Base-by-base conservation (phyloP, 352 stramenopile species). In the Globisporangium apiculatum region DNA sequence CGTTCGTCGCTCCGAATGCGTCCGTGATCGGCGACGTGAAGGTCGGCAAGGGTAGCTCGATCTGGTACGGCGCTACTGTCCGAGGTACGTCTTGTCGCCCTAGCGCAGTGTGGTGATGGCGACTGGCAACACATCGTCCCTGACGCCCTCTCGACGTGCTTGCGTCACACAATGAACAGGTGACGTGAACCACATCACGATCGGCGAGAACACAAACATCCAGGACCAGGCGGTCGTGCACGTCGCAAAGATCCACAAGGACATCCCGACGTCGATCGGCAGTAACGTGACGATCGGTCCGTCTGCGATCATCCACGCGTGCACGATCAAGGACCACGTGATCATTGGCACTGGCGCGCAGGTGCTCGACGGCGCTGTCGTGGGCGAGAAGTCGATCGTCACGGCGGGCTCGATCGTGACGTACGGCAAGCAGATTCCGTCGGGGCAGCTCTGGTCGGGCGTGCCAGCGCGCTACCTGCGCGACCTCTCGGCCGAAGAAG, bases 61-160 rank as follows among this genome's bases (percentile, higher is more conserved):
- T 98, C 59, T 97, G 90, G 92, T 98, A 98, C 72, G 87, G 89
- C 51, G 86, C 89, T 48, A 95, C 91, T 31, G 73, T 98, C 61
- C 80, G 92, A 46, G 89, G 76, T 80, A 71, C 48, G 69, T 37
- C 35, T 46, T 6, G 7, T 6, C 56, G 43, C 24, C 2, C 24
- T 31, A 31, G 24, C 24, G 24, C 24, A 31, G 24, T 31, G 24
- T 31, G 24, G 24, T 31, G 24, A 1, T 2, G 14, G 51, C 4
- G 37, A 8, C 24, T 18, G 9, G 14, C 37, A 24, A 15, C 15
- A 43, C 7, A 15, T 9, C 9, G 9, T 1, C 8, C 14, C n/a
- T 5, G 31, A n/a, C 36, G 36, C 38, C 6, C 5, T 0, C 40
- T 35, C 18, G 14, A 35, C 7, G 41, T 48, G 7, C 24, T 31